These are phyloP conservation scores for Triticum turgidum DNA, from an alignment of 176 grass and related monocot species.

Conservation along the genomic window DNA sequence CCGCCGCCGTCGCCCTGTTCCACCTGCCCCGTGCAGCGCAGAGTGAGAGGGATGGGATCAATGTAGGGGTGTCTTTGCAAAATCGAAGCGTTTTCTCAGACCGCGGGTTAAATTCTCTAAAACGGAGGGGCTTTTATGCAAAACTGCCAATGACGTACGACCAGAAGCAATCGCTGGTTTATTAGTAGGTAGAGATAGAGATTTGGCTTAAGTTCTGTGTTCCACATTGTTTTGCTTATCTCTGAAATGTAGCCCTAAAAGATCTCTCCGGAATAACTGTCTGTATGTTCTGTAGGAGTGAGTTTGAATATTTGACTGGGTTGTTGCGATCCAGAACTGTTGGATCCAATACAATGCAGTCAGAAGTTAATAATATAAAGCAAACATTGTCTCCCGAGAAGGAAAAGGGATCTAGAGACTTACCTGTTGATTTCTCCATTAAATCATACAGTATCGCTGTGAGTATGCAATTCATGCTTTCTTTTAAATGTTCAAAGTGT, in stretches of 20 bases:
- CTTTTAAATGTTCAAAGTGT: constrained; percentile 21
- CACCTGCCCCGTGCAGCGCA: no score
- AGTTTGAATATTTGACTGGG: constrained; percentile 54
- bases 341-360: constrained; percentile 35
- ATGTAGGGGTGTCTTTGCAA: no score
- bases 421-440: constrained; percentile 38
- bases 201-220: neutral
- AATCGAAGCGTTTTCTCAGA: no score
- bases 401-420: constrained; percentile 21
- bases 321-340: constrained; percentile 55
- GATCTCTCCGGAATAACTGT: constrained; percentile 13
- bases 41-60: no score
- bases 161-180: no score
- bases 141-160: no score
- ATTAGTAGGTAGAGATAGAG: no score
- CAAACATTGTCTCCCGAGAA: constrained; percentile 14
- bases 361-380: constrained; percentile 21
- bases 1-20: no score
- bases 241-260: neutral
- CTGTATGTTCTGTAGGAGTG: constrained; percentile 36
- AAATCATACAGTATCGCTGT: constrained; percentile 28
- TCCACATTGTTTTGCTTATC: neutral
- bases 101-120: no score
- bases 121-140: no score
- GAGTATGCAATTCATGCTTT: constrained; percentile 22